Evolutionary conservation across 169 alveolate species (phyloP).

Genomic region (Babesia sp.): DNA sequence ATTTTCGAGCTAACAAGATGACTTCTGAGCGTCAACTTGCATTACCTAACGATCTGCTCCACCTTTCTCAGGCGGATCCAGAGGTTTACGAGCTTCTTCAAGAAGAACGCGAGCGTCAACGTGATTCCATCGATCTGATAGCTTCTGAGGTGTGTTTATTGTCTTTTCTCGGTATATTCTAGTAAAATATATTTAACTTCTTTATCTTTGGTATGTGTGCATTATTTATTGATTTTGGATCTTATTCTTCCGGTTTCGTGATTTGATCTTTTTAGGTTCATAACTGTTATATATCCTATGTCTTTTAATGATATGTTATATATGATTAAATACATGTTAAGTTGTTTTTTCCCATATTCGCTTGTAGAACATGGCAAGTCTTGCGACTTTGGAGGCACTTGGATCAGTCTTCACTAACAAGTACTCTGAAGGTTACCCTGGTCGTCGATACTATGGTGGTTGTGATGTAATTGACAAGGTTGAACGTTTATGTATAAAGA

Average conservation of each 20-base stretch:
- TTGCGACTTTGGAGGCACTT: constrained; percentile 88
- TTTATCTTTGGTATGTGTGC: neutral
- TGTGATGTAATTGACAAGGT: constrained; percentile 85
- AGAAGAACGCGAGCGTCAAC: constrained; percentile 80
- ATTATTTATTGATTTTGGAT: too few species aligned
- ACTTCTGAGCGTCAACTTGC: constrained; percentile 24
- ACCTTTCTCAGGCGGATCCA: constrained; percentile 77
- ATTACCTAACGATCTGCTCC: constrained; percentile 32
- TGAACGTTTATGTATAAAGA: constrained; percentile 85
- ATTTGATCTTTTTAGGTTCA: too few species aligned
- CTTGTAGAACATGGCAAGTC: constrained; percentile 82
- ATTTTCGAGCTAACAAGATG: neutral
- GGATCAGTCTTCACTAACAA: constrained; percentile 90
- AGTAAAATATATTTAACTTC: neutral
- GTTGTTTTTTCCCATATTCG: neutral
- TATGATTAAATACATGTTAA: neutral
- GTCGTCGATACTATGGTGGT: constrained; percentile 93
- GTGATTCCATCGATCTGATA: constrained; percentile 76
- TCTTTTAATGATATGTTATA: neutral
- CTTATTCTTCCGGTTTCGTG: too few species aligned
- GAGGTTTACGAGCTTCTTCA: constrained; percentile 77
- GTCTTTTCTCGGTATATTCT: neutral
- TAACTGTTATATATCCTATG: neutral
- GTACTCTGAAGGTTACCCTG: constrained; percentile 96
- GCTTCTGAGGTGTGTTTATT: constrained; percentile 80